A percentile compares a stretch with the other conserved stretches of the same genome.
Evolutionary conservation across 2,329 filamentous ascomycete species (phyloP).

Genomic region (Helotiales sp.): DNA sequence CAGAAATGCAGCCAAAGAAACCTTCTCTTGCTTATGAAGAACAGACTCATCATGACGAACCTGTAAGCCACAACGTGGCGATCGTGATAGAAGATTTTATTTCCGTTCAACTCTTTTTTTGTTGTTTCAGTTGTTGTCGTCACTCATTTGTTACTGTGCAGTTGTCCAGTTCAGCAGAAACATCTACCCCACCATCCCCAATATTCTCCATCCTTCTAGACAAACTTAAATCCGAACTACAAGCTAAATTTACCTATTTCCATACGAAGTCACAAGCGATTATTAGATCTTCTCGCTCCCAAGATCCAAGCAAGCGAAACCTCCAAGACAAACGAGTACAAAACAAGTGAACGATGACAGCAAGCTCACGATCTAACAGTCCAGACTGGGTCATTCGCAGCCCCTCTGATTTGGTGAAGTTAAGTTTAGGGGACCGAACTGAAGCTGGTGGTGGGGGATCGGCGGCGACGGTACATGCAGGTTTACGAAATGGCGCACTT

Average conservation of each 20-base stretch:
- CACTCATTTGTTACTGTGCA: background rate
- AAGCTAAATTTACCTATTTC: too few species aligned
- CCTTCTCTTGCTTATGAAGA: background rate
- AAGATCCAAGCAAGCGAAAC: background rate
- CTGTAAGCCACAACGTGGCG: background rate
- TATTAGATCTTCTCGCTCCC: background rate
- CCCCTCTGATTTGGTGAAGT: background rate
- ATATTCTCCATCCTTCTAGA: background rate
- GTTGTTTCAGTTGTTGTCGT: background rate
- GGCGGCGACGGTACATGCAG: background rate
- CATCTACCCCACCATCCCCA: background rate
- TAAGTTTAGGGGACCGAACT: background rate
- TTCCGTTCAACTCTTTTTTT: background rate
- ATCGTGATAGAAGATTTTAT: background rate
- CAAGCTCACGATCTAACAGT: background rate
- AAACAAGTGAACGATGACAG: background rate
- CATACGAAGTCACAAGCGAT: too few species aligned
- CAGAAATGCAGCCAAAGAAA: background rate
- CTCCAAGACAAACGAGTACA: background rate
- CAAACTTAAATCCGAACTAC: background rate
- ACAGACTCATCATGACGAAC: constrained; percentile 1
- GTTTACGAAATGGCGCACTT: constrained; percentile 10
- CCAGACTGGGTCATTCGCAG: background rate
- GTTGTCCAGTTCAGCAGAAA: background rate
- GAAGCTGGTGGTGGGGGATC: constrained; percentile 2